These are phyloP conservation scores for Xerocomus amazonicus DNA, from an alignment of 1,284 basidiomycete genomes.

Conservation along the genomic window DNA sequence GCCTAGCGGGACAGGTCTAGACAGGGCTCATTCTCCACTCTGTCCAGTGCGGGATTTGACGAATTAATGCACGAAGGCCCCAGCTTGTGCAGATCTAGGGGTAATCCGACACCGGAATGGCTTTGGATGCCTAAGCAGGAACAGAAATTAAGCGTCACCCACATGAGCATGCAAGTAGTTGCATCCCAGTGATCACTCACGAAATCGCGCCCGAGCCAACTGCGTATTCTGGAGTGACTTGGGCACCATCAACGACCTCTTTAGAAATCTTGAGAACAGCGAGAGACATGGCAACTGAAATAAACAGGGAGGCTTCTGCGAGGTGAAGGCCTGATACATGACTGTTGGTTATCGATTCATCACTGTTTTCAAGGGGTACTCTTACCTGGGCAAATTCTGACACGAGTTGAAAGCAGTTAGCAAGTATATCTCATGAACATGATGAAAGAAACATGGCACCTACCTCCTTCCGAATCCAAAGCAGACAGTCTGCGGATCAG, in stretches of 20 bases:
- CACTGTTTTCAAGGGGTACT: neutral
- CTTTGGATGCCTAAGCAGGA: too few relatives aligned
- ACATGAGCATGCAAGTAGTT: too few relatives aligned
- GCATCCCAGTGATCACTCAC: neutral
- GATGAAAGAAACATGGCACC: slow-evolving; percentile 19
- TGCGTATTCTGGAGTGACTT: neutral
- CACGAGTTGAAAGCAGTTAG: neutral
- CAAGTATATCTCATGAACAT: neutral
- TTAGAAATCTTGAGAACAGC: slow-evolving; percentile 15
- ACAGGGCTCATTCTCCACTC: neutral
- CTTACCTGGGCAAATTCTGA: slow-evolving; percentile 22
- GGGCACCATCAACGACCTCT: slow-evolving; percentile 18
- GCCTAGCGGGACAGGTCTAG: too few relatives aligned
- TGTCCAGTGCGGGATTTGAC: too few relatives aligned
- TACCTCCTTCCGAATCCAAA: slow-evolving; percentile 15
- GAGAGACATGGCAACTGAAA: slow-evolving; percentile 16
- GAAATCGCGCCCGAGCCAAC: neutral
- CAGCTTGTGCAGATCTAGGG: slow-evolving; percentile 9
- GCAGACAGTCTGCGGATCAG: slow-evolving; percentile 5
- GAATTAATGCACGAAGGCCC: slow-evolving; percentile 7
- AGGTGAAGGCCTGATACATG: neutral
- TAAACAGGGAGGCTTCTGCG: neutral
- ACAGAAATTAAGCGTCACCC: too few relatives aligned
- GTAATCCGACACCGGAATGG: slow-evolving; percentile 4
- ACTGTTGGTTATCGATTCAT: too few relatives aligned